phyloP scores from a whole-genome alignment of 768 basidiomycete genomes.

The Cystobasidium ongulense region DNA sequence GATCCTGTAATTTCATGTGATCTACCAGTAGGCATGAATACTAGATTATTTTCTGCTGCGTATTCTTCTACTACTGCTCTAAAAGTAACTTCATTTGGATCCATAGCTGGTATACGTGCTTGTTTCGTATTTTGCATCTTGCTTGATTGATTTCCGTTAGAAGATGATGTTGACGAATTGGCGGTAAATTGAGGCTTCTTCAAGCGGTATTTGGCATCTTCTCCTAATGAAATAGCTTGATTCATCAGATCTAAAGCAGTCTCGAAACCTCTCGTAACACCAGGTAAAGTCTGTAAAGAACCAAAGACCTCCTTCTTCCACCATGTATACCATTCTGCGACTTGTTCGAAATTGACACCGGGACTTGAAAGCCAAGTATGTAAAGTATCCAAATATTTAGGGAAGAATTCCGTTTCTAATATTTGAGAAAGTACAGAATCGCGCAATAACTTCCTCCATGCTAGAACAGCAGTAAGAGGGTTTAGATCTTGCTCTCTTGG shows the following conservation, averaged over 20 bases:
- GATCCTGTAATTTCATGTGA: constrained; percentile 77
- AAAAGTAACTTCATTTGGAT: constrained; percentile 64
- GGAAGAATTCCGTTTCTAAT: constrained; percentile 86
- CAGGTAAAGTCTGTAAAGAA: constrained; percentile 57
- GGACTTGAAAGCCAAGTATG: constrained; percentile 91
- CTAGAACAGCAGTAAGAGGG: constrained; percentile 65
- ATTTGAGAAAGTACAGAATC: constrained; percentile 70
- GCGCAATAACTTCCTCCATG: constrained; percentile 68
- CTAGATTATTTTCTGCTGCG: constrained; percentile 71
- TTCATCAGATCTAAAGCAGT: constrained; percentile 89
- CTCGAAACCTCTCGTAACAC: constrained; percentile 71
- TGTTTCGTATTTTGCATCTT: not conserved
- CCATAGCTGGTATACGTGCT: constrained; percentile 2
- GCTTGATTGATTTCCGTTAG: not conserved
- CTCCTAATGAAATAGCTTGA: constrained; percentile 76
- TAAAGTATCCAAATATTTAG: constrained; percentile 87
- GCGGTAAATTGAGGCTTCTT: not conserved
- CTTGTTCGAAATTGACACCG: constrained; percentile 77
- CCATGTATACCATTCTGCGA: constrained; percentile 73
- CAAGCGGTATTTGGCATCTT: constrained; percentile 54
- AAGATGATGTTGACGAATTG: not conserved
- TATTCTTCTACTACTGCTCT: constrained; percentile 83
- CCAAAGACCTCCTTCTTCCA: constrained; percentile 79
- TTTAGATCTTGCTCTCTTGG: constrained; percentile 82
- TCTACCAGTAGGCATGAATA: constrained; percentile 80